These are phyloP conservation scores for Pyrenula massariospora DNA, from an alignment of 495 filamentous ascomycete species.

Conservation along the genomic window DNA sequence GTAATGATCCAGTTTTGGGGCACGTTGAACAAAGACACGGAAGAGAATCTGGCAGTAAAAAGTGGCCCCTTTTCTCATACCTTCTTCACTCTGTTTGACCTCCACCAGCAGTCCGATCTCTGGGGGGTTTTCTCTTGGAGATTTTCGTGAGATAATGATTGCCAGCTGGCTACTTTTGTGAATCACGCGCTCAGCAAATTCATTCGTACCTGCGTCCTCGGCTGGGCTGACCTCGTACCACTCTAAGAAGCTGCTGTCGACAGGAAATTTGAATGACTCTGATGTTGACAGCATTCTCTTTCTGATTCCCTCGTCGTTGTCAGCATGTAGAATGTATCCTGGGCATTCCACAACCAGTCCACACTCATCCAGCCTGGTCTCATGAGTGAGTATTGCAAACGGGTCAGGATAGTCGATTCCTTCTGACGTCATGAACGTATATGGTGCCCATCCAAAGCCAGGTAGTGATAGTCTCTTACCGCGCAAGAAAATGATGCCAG, in stretches of 20 bases:
- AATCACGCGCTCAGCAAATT: neutral
- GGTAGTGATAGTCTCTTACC: constrained; percentile 1
- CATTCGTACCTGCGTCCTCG: neutral
- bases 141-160: neutral
- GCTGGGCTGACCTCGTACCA: neutral
- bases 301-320: neutral
- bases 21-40: neutral
- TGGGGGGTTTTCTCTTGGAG: neutral
- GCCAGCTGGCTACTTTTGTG: neutral
- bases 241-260: neutral
- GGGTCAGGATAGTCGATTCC: neutral
- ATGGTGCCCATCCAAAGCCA: constrained; percentile 11
- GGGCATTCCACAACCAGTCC: neutral
- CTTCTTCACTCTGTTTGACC: neutral
- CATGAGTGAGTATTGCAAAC: neutral
- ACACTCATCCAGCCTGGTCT: neutral
- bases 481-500: constrained; percentile 6
- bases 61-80: neutral
- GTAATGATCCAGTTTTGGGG: neutral
- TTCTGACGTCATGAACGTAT: constrained; percentile 2
- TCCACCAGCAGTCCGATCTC: neutral
- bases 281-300: neutral
- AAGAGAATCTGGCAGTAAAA: neutral
- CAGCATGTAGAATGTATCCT: neutral
- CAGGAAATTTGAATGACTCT: neutral